A percentile compares a stretch with the other conserved stretches of the same genome.
Conservation (phyloP, 139 green algal genomes). For the Chlamydomonas eustigma region DNA sequence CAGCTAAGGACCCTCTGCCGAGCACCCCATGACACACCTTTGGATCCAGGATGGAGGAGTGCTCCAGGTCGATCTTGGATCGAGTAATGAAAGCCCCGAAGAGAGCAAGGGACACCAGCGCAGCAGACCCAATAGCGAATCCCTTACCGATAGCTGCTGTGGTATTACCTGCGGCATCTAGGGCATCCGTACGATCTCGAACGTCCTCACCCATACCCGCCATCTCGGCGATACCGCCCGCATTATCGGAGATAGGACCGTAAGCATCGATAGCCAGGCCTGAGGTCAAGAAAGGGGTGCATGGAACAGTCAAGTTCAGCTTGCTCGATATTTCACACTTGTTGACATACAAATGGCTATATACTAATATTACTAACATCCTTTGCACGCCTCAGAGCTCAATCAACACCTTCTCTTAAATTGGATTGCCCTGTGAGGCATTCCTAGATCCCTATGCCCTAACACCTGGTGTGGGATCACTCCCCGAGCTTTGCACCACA, state of each 20-base stretch:
- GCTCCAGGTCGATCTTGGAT: conserved; percentile 21
- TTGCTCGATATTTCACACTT: too few relatives aligned
- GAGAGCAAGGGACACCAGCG: conserved; percentile 94
- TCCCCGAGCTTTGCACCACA: background rate
- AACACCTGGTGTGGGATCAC: background rate
- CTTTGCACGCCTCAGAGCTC: too few relatives aligned
- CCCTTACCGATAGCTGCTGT: conserved; percentile 97
- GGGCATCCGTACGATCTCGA: conserved; percentile 92
- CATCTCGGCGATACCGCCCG: conserved; percentile 84
- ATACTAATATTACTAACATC: too few relatives aligned
- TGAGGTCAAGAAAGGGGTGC: background rate
- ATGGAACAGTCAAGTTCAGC: too few relatives aligned
- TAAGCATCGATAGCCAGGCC: conserved; percentile 40
- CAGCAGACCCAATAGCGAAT: conserved; percentile 96
- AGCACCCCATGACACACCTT: conserved; percentile 44
- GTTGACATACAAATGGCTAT: too few relatives aligned
- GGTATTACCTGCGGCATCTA: conserved; percentile 97
- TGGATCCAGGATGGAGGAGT: conserved; percentile 90
- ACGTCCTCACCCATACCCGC: conserved; percentile 80
- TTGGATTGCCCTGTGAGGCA: background rate
- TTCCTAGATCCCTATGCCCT: background rate
- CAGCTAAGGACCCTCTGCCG: too few relatives aligned
- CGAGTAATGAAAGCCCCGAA: conserved; percentile 61
- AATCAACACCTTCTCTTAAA: too few relatives aligned
- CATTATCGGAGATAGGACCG: conserved; percentile 95